phyloP scores from a whole-genome alignment of 108 stramenopile species.

The Epipyxis sp. region DNA sequence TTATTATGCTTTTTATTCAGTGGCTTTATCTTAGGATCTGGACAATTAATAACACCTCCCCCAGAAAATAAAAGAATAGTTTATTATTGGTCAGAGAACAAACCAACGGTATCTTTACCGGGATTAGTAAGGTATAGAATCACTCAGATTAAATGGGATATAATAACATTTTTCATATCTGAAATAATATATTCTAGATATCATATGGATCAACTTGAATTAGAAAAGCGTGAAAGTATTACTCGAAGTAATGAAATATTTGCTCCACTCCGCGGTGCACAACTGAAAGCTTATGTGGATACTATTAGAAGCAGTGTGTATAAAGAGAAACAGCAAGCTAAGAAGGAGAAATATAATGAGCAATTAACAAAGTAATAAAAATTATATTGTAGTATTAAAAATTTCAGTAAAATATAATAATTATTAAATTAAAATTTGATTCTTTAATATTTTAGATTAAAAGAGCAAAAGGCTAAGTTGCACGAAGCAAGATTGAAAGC shows the following conservation, averaged over 20 bases:
- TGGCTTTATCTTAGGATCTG: neutral
- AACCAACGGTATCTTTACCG: neutral
- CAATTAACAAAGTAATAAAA: neutral
- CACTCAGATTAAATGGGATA: neutral
- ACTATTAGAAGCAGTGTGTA: neutral
- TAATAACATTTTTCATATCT: neutral
- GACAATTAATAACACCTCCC: neutral
- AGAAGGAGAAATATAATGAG: constrained; percentile 2
- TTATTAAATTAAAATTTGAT: too few species aligned
- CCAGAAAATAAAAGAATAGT: neutral
- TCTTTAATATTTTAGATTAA: neutral
- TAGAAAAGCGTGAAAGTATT: neutral
- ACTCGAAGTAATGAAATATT: neutral
- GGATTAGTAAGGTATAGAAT: neutral
- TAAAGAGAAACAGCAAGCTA: neutral
- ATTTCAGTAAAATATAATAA: too few species aligned
- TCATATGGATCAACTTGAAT: neutral
- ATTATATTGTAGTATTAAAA: neutral
- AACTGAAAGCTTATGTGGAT: neutral
- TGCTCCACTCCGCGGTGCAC: neutral
- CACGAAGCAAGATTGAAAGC: neutral
- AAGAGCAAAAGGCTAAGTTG: constrained; percentile 24
- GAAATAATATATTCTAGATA: neutral
- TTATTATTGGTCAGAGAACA: neutral
- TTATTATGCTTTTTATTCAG: neutral